Evolutionary conservation across 164 flowering plant genomes (phyloP).

Genomic region (Tinospora cordifolia): DNA sequence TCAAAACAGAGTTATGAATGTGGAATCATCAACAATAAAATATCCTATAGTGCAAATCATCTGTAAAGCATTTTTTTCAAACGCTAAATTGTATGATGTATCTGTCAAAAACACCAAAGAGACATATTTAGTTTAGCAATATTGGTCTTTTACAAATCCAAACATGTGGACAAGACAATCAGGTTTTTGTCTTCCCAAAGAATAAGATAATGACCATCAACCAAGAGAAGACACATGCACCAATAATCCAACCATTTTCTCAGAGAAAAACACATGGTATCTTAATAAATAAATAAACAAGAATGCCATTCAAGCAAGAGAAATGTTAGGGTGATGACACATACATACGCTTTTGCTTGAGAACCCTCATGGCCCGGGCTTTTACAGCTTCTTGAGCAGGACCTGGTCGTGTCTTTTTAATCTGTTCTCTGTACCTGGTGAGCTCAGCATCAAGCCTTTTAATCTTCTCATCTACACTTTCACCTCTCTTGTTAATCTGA

Average conservation of each 20-base stretch:
- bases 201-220: no score
- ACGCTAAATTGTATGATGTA: no score
- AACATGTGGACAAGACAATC: no score
- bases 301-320: neutral
- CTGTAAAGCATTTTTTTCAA: no score
- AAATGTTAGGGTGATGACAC: conserved; percentile 13
- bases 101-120: no score
- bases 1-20: no score
- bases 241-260: neutral
- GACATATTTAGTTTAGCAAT: no score
- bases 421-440: conserved; percentile 71
- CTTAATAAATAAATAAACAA: neutral
- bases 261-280: neutral
- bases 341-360: conserved; percentile 88
- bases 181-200: no score
- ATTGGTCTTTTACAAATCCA: no score
- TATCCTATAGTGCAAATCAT: no score
- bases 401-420: conserved; percentile 88
- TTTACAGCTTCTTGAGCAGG: conserved; percentile 98
- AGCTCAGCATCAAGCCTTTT: conserved; percentile 84
- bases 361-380: conserved; percentile 94
- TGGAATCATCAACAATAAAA: no score
- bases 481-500: conserved; percentile 89
- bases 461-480: conserved; percentile 84
- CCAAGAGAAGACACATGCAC: no score